Conservation (phyloP, 2,329 filamentous ascomycete species). For the Pseudopithomyces chartarum region DNA sequence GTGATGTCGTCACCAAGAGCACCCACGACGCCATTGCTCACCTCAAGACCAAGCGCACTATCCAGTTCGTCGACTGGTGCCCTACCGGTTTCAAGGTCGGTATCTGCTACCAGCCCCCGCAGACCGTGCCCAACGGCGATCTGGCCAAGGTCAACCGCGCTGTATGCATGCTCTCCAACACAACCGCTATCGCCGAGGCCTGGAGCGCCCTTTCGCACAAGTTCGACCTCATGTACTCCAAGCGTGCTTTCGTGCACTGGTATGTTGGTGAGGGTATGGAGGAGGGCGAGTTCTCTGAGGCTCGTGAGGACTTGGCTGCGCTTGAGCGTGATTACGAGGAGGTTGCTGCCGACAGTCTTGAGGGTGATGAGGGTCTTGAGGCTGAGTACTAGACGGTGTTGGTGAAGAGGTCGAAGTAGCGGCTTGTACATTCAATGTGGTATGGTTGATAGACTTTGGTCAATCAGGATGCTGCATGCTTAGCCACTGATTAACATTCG, state of each 20-base stretch:
- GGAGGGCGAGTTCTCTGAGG: conserved; percentile 99
- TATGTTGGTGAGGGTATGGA: conserved; percentile 99
- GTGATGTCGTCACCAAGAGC: conserved; percentile 97
- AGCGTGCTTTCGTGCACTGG: conserved; percentile 99
- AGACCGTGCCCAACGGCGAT: conserved; percentile 95
- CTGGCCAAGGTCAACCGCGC: conserved; percentile 97
- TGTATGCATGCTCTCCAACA: conserved; percentile 99
- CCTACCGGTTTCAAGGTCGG: conserved; percentile 99
- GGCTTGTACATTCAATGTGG: conserved; percentile 21
- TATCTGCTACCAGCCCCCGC: conserved; percentile 98
- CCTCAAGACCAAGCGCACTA: conserved; percentile 98
- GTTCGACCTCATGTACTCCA: conserved; percentile 99
- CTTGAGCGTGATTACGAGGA: conserved; percentile 99
- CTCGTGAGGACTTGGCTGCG: conserved; percentile 96
- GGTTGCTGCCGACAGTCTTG: conserved; percentile 91
- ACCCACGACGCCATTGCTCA: conserved; percentile 89
- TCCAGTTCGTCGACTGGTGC: conserved; percentile 99
- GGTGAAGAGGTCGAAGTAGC: conserved; percentile 6
- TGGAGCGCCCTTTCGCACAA: conserved; percentile 97
- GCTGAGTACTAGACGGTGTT: conserved; percentile 78
- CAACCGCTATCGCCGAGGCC: conserved; percentile 96
- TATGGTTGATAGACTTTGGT: conserved; percentile 31
- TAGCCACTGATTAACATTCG: conserved; percentile 14
- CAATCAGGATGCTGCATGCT: conserved; percentile 7
- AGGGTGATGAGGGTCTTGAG: conserved; percentile 81